Evolutionary conservation across 1,284 basidiomycete genomes (phyloP).

Genomic region (Fomitopsis betulina): DNA sequence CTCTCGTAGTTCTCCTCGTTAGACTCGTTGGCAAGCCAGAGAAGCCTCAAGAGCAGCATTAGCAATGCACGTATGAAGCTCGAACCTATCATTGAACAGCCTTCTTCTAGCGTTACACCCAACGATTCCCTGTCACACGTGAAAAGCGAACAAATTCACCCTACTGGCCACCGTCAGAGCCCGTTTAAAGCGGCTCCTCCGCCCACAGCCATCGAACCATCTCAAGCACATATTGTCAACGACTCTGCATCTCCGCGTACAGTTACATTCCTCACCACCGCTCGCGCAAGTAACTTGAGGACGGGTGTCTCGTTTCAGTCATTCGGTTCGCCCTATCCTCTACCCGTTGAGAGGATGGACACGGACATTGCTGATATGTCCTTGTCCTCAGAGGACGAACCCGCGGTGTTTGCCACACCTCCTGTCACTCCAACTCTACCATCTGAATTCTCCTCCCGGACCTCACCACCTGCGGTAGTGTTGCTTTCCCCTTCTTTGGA

Average conservation of each 20-base stretch:
- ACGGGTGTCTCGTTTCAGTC: conserved; percentile 12
- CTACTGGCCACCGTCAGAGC: too few relatives aligned
- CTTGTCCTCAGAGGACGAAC: background rate
- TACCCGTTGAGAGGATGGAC: background rate
- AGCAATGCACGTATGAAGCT: background rate
- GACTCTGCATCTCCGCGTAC: background rate
- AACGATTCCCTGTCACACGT: background rate
- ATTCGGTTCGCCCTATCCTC: conserved; percentile 17
- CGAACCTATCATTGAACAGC: conserved; percentile 7
- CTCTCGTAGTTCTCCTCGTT: background rate
- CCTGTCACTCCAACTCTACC: background rate
- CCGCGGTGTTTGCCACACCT: background rate
- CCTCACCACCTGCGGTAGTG: background rate
- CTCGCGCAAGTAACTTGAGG: background rate
- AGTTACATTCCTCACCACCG: background rate
- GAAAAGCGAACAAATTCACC: background rate
- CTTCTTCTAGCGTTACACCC: background rate
- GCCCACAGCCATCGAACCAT: background rate
- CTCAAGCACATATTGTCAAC: conserved; percentile 2
- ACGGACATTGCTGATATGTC: background rate
- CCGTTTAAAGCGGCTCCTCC: background rate
- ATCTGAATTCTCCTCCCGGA: background rate
- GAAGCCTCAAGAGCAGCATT: background rate
- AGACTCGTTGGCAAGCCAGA: background rate
- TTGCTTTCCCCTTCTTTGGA: background rate